phyloP scores from a whole-genome alignment of 1,139 yeast species.

The Suhomyces kunorum region DNA sequence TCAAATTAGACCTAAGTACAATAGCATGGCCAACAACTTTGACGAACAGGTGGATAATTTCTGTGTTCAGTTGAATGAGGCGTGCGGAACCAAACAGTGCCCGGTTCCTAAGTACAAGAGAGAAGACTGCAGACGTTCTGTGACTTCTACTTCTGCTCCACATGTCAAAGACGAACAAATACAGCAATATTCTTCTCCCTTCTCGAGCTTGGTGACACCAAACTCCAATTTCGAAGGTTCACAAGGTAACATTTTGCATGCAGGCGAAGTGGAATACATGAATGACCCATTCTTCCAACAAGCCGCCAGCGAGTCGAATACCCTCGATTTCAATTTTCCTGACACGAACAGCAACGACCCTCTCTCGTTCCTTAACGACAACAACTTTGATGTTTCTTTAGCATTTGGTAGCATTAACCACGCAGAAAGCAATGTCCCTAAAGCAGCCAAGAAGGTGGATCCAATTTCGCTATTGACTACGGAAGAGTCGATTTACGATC shows the following conservation, averaged over 20 bases:
- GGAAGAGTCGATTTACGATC: constrained; percentile 73
- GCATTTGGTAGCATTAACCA: constrained; percentile 36
- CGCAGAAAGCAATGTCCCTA: constrained; percentile 12
- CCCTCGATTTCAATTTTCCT: constrained; percentile 12
- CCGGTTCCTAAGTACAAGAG: constrained; percentile 62
- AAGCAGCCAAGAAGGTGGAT: constrained; percentile 22
- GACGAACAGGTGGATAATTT: constrained; percentile 59
- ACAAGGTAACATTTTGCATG: neutral
- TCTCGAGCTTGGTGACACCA: constrained; percentile 23
- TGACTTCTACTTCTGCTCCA: constrained; percentile 5
- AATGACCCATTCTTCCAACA: constrained; percentile 33
- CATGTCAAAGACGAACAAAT: constrained; percentile 8
- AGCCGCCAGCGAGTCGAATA: constrained; percentile 12
- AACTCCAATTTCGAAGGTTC: constrained; percentile 13
- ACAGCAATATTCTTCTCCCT: constrained; percentile 22
- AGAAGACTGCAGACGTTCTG: constrained; percentile 15
- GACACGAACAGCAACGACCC: constrained; percentile 32
- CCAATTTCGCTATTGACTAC: constrained; percentile 48
- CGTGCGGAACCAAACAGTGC: constrained; percentile 76
- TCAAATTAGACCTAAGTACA: constrained; percentile 13
- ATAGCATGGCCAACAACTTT: constrained; percentile 29
- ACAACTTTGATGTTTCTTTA: constrained; percentile 51
- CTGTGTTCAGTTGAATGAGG: constrained; percentile 72
- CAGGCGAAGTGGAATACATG: constrained; percentile 18
- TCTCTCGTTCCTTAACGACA: constrained; percentile 47